Percentiles rank a stretch among this genome's conserved stretches.
Conservation (phyloP, 2,329 filamentous ascomycete species). For the Microcera coccophila region DNA sequence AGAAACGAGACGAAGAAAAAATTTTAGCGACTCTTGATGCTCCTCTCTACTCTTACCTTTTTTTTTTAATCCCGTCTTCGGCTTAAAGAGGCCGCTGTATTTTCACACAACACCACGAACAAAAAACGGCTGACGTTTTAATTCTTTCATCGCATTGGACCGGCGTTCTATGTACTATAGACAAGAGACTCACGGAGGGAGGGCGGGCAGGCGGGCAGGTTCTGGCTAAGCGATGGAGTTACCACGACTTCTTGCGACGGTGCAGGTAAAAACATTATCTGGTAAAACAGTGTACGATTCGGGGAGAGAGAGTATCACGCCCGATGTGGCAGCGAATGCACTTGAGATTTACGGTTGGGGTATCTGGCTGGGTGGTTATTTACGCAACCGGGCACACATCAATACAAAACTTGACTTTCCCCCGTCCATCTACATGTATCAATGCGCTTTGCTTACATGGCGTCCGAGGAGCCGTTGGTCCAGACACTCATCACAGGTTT, state of each 20-base stretch:
- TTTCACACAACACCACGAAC: conserved; percentile 14
- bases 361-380: conserved; percentile 9
- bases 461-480: conserved; percentile 28
- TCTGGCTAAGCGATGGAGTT: conserved; percentile 25
- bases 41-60: conserved; percentile 27
- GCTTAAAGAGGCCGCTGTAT: conserved; percentile 17
- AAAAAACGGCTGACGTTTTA: conserved; percentile 20
- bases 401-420: conserved; percentile 24
- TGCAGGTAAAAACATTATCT: conserved; percentile 14
- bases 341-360: conserved; percentile 8
- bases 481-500: conserved; percentile 49
- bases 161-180: conserved; percentile 35
- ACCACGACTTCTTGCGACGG: conserved; percentile 15
- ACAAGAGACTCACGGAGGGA: too few species aligned
- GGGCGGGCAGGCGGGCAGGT: conserved; percentile 16
- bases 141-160: conserved; percentile 29
- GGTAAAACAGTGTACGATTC: conserved; percentile 18
- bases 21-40: conserved; percentile 11
- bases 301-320: conserved; percentile 5
- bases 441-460: neutral
- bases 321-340: too few species aligned
- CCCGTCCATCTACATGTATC: neutral
- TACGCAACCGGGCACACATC: conserved; percentile 17
- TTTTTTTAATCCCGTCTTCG: conserved; percentile 6
- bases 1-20: conserved; percentile 6